Conservation (phyloP, 192 early-diverging fungal species). For the Haplosporangium gracile region DNA sequence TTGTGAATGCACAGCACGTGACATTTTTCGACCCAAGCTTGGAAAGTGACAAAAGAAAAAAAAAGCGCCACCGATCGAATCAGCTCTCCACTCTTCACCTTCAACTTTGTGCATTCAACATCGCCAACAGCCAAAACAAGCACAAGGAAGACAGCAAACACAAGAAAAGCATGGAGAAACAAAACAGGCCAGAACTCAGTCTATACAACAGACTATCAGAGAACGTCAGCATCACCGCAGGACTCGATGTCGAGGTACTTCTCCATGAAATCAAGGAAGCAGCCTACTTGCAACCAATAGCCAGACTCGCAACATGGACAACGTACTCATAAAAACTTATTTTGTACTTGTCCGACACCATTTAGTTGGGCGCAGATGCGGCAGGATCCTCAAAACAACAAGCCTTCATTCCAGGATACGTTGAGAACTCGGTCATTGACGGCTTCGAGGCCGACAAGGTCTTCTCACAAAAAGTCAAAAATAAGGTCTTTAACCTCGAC, state of each 20-base stretch:
- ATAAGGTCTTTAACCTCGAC: constrained; percentile 66
- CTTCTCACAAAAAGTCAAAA: constrained; percentile 64
- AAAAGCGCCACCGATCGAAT: constrained; percentile 1
- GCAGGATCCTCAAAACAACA: constrained; percentile 1
- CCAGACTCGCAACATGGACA: too few species aligned
- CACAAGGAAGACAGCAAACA: background rate
- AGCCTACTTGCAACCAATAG: too few species aligned
- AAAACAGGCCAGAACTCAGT: constrained; percentile 33
- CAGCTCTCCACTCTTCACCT: background rate
- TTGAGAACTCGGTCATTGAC: constrained; percentile 23
- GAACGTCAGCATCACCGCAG: constrained; percentile 24
- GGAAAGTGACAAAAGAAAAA: background rate
- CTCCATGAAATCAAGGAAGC: too few species aligned
- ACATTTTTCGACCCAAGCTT: background rate
- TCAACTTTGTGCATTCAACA: background rate
- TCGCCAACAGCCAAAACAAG: background rate
- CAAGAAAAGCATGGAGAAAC: constrained; percentile 23
- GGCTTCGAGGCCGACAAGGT: constrained; percentile 48
- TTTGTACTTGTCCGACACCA: too few species aligned
- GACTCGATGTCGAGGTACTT: constrained; percentile 20
- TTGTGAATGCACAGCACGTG: background rate
- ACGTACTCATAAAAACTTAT: background rate
- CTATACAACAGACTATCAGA: constrained; percentile 34
- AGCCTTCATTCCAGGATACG: constrained; percentile 33
- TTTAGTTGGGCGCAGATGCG: background rate